Evolutionary conservation across 2,329 filamentous ascomycete genomes (phyloP).

Genomic region (Penicillium verrucosum): DNA sequence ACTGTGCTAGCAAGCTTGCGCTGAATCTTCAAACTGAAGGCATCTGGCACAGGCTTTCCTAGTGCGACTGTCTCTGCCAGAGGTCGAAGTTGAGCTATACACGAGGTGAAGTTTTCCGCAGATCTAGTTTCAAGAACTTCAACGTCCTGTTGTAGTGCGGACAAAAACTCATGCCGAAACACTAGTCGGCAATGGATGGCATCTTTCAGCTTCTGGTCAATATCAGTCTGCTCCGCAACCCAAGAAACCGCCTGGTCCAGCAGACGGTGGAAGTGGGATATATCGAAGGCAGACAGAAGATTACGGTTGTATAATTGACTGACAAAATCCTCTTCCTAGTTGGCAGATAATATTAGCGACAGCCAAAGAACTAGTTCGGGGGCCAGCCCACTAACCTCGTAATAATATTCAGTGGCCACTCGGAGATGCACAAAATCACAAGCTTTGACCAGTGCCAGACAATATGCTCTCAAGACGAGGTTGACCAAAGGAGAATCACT

Average conservation of each 20-base stretch:
- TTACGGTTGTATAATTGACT: constrained; percentile 83
- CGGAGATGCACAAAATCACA: constrained; percentile 75
- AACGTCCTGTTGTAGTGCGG: constrained; percentile 39
- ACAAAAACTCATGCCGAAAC: constrained; percentile 57
- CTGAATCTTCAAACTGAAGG: constrained; percentile 88
- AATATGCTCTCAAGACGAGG: constrained; percentile 76
- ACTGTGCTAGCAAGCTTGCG: constrained; percentile 90
- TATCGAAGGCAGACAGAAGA: constrained; percentile 64
- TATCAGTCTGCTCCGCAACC: constrained; percentile 41
- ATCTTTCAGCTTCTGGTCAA: constrained; percentile 39
- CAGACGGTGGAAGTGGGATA: constrained; percentile 53
- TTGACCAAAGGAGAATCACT: constrained; percentile 51
- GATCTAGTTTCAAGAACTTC: constrained; percentile 31
- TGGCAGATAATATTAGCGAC: constrained; percentile 14
- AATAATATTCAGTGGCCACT: constrained; percentile 81
- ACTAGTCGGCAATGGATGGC: constrained; percentile 65
- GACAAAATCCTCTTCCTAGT: constrained; percentile 90
- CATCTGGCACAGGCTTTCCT: constrained; percentile 65
- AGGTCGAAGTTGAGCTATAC: constrained; percentile 47
- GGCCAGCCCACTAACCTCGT: constrained; percentile 61
- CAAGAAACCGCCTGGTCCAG: constrained; percentile 56
- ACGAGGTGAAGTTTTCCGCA: constrained; percentile 29
- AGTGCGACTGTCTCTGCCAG: constrained; percentile 61
- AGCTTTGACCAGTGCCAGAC: constrained; percentile 76
- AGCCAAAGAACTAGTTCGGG: not conserved